Evolutionary conservation across 768 basidiomycete species (phyloP).

Genomic region (Suillus subaureus): DNA sequence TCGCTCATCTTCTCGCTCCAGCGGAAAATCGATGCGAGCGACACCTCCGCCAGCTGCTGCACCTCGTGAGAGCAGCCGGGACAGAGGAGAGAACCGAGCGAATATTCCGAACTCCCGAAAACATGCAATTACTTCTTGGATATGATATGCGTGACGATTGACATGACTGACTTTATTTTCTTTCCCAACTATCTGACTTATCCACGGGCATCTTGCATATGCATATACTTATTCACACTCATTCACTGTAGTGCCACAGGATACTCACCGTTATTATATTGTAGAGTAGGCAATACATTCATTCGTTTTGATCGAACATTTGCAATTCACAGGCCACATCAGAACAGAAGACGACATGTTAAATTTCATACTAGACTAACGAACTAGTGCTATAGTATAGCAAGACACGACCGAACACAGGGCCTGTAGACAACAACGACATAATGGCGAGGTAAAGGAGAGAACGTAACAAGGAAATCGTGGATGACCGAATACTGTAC

Average conservation of each 20-base stretch:
- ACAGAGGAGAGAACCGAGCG: slow-evolving; percentile 8
- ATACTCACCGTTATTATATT: not conserved
- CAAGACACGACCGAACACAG: slow-evolving; percentile 1
- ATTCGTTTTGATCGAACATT: not conserved
- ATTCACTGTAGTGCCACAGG: not conserved
- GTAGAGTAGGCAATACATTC: not conserved
- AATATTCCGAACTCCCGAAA: not conserved
- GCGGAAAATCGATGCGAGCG: not conserved
- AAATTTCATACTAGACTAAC: slow-evolving; percentile 9
- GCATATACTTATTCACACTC: slow-evolving; percentile 7
- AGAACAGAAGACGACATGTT: not conserved
- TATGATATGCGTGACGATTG: not conserved
- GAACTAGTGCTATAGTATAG: slow-evolving; percentile 9
- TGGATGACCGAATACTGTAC: slow-evolving; percentile 30
- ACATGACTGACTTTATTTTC: not conserved
- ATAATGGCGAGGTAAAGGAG: slow-evolving; percentile 16
- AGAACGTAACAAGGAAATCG: slow-evolving; percentile 22
- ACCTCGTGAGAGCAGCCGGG: slow-evolving; percentile 22
- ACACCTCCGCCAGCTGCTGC: too few species aligned
- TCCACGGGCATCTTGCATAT: not conserved
- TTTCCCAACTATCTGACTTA: not conserved
- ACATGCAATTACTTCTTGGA: not conserved
- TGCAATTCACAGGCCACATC: not conserved
- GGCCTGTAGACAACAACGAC: not conserved
- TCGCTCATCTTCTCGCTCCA: slow-evolving; percentile 12